Evolutionary conservation across 352 stramenopile species (phyloP).

Genomic region (Globisporangium paddicum): DNA sequence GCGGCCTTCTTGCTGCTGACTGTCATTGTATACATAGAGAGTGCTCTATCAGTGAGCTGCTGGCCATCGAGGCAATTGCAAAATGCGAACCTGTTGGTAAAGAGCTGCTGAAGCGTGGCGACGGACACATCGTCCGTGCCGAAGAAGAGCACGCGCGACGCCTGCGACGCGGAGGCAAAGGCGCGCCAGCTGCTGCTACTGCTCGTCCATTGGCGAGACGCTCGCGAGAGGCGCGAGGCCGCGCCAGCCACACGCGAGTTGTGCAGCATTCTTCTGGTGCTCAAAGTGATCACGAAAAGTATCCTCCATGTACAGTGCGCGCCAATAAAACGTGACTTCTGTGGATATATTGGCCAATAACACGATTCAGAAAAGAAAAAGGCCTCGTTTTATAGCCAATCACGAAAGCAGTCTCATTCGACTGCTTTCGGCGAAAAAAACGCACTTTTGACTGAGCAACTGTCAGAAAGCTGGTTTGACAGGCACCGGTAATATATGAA

Average conservation of each 20-base stretch:
- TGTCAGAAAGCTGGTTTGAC: too few species aligned
- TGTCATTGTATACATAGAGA: conserved; percentile 10
- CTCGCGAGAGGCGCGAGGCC: background rate
- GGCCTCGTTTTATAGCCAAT: too few species aligned
- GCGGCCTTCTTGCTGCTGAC: conserved; percentile 18
- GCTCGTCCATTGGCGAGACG: background rate
- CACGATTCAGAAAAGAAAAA: too few species aligned
- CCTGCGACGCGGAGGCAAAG: conserved; percentile 2
- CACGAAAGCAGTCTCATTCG: too few species aligned
- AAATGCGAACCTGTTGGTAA: conserved; percentile 51
- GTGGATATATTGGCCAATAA: too few species aligned
- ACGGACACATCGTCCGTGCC: conserved; percentile 83
- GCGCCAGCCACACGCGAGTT: background rate
- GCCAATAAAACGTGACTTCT: too few species aligned
- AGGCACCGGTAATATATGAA: too few species aligned
- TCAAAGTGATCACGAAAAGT: background rate
- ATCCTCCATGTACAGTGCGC: too few species aligned
- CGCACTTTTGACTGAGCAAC: too few species aligned
- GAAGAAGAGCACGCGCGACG: conserved; percentile 79
- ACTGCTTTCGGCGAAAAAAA: too few species aligned
- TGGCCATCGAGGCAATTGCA: background rate
- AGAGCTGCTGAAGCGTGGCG: conserved; percentile 61
- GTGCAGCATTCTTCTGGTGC: conserved; percentile 1
- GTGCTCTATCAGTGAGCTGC: background rate
- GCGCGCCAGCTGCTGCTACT: conserved; percentile 1